These are phyloP conservation scores for Suhomyces panamericanus DNA, from an alignment of 1,139 yeast species.

Conservation along the genomic window DNA sequence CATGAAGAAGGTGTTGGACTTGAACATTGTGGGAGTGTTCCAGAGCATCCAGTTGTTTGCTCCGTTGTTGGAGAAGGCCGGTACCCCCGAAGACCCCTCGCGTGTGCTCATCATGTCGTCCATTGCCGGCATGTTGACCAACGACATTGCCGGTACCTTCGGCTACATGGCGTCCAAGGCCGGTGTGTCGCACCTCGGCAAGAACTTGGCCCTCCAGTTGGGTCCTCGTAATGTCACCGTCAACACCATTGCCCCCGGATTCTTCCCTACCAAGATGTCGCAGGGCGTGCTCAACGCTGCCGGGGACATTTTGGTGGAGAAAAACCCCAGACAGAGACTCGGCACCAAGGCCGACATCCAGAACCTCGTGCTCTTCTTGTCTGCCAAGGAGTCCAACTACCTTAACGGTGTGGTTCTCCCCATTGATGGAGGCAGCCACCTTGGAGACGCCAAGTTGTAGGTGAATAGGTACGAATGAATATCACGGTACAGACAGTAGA, in stretches of 20 bases:
- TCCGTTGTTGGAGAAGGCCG: conserved; percentile 58
- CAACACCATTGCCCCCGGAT: conserved; percentile 75
- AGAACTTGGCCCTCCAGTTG: conserved; percentile 59
- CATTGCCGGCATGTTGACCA: conserved; percentile 47
- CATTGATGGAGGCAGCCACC: conserved; percentile 67
- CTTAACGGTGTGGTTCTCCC: conserved; percentile 72
- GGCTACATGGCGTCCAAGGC: conserved; percentile 79
- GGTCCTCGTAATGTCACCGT: conserved; percentile 69
- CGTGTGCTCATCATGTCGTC: conserved; percentile 71
- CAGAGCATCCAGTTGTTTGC: conserved; percentile 62
- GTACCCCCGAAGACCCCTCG: conserved; percentile 60
- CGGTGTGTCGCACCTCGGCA: conserved; percentile 71
- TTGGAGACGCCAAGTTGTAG: conserved; percentile 16
- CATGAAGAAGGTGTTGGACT: conserved; percentile 60
- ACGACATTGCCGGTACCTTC: conserved; percentile 56
- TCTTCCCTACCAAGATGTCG: conserved; percentile 78
- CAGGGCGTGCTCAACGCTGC: conserved; percentile 57
- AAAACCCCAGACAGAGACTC: conserved; percentile 65
- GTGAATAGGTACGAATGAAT: not conserved
- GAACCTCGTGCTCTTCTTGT: conserved; percentile 58
- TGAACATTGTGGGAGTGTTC: conserved; percentile 74
- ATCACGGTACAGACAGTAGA: too few relatives aligned
- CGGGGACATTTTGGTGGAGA: conserved; percentile 50
- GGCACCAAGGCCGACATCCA: conserved; percentile 65
- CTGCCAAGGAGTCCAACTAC: conserved; percentile 60